Evolutionary conservation across 2,329 filamentous ascomycete genomes (phyloP).

Genomic region (Coleophoma crateriformis): DNA sequence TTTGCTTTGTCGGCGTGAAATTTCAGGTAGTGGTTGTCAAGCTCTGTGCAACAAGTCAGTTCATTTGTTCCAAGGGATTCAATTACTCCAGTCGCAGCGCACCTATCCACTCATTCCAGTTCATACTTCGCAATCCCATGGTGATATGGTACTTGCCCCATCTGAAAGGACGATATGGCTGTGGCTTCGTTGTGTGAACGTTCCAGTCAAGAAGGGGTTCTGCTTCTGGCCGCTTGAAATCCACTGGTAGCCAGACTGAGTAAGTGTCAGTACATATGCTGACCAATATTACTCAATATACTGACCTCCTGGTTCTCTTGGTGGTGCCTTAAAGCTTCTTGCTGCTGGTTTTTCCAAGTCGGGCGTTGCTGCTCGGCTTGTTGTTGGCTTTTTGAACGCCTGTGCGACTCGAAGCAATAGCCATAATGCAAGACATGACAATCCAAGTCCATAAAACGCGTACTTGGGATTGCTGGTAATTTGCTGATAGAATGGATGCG

Average conservation of each 20-base stretch:
- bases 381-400: slow-evolving; percentile 15
- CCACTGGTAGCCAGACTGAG: slow-evolving; percentile 24
- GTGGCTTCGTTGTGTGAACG: slow-evolving; percentile 24
- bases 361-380: slow-evolving; percentile 17
- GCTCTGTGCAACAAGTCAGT: slow-evolving; percentile 40
- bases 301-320: slow-evolving; percentile 24
- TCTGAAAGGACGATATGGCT: slow-evolving; percentile 27
- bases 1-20: slow-evolving; percentile 67
- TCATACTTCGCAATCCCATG: slow-evolving; percentile 27
- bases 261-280: slow-evolving; percentile 6
- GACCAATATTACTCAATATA: not conserved
- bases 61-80: not conserved
- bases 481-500: slow-evolving; percentile 6
- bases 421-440: slow-evolving; percentile 13
- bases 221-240: slow-evolving; percentile 25
- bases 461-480: slow-evolving; percentile 10
- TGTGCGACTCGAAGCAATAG: slow-evolving; percentile 12
- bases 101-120: slow-evolving; percentile 30
- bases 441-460: slow-evolving; percentile 12
- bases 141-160: slow-evolving; percentile 27
- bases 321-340: slow-evolving; percentile 19
- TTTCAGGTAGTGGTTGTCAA: slow-evolving; percentile 72
- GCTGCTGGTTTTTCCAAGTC: slow-evolving; percentile 22
- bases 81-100: too few species aligned
- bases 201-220: slow-evolving; percentile 22